Evolutionary conservation across 2,329 filamentous ascomycete species (phyloP).

Genomic region (Beauveria asiatica): DNA sequence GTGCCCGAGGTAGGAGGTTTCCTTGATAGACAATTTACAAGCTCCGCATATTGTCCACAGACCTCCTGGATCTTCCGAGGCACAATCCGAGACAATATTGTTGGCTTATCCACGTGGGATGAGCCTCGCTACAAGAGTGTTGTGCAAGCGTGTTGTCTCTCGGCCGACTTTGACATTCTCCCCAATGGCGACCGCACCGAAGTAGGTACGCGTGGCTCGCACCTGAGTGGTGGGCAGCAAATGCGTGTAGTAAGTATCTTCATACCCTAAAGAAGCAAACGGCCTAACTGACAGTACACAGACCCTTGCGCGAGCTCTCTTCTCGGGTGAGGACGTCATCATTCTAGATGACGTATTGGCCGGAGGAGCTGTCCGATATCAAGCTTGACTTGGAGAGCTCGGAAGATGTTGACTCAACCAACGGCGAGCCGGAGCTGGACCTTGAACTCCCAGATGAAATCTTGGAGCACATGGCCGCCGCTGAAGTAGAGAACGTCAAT

Average conservation of each 20-base stretch:
- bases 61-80: constrained; percentile 18
- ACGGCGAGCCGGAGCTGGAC: background rate
- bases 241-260: constrained; percentile 17
- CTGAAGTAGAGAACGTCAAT: constrained; percentile 11
- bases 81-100: constrained; percentile 19
- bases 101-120: constrained; percentile 15
- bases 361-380: constrained; percentile 14
- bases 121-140: constrained; percentile 17
- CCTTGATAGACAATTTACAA: constrained; percentile 8
- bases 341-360: constrained; percentile 27
- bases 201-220: constrained; percentile 17
- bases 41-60: constrained; percentile 18
- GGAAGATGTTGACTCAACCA: background rate
- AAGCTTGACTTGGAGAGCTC: background rate
- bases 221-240: constrained; percentile 21
- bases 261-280: too few relatives aligned
- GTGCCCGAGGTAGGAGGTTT: constrained; percentile 13
- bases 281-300: constrained; percentile 1
- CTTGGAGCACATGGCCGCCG: constrained; percentile 11
- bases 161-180: constrained; percentile 15
- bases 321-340: constrained; percentile 17
- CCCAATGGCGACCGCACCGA: constrained; percentile 17
- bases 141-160: constrained; percentile 14
- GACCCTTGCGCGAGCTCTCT: constrained; percentile 20
- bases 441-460: constrained; percentile 14